Conservation (phyloP, 2,329 filamentous ascomycete genomes). For the Sporothrix globosa region DNA sequence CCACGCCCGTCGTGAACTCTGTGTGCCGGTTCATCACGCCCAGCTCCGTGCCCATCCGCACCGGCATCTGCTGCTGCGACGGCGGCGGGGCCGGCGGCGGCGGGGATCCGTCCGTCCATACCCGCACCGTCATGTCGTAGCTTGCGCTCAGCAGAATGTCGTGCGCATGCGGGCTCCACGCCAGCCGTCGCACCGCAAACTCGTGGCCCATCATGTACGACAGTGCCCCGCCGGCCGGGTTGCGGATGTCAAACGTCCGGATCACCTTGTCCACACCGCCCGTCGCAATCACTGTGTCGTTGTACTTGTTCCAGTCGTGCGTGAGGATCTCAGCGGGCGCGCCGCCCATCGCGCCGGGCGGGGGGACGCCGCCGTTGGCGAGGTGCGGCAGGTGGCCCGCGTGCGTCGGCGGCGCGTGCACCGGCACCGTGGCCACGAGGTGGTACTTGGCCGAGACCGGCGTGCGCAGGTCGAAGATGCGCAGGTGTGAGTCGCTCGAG, state of each 20-base stretch:
- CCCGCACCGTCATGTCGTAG: slow-evolving; percentile 96
- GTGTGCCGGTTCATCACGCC: slow-evolving; percentile 91
- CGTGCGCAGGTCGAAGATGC: slow-evolving; percentile 88
- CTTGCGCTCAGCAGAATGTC: slow-evolving; percentile 86
- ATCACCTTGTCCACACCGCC: slow-evolving; percentile 87
- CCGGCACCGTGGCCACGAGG: slow-evolving; percentile 78
- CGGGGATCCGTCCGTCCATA: slow-evolving; percentile 79
- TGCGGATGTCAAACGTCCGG: slow-evolving; percentile 87
- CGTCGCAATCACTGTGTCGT: slow-evolving; percentile 79
- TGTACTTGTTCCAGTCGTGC: slow-evolving; percentile 99
- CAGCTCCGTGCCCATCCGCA: slow-evolving; percentile 68
- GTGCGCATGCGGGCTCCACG: slow-evolving; percentile 92
- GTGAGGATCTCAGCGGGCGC: slow-evolving; percentile 84
- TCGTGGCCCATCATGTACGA: slow-evolving; percentile 81
- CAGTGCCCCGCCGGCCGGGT: slow-evolving; percentile 71
- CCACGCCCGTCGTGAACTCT: slow-evolving; percentile 93
- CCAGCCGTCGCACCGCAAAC: slow-evolving; percentile 82
- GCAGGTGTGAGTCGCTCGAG: slow-evolving; percentile 83
- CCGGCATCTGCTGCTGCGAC: slow-evolving; percentile 40
- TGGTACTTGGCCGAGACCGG: slow-evolving; percentile 87
- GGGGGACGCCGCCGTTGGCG: slow-evolving; percentile 33
- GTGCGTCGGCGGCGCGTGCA: slow-evolving; percentile 65
- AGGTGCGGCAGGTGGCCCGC: slow-evolving; percentile 42
- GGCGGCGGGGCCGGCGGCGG: slow-evolving; percentile 35
- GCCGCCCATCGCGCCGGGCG: slow-evolving; percentile 44